Evolutionary conservation across 768 basidiomycete species (phyloP), one percentile per base, ranked within the genome.

Genomic region (Suillus subaureus): DNA sequence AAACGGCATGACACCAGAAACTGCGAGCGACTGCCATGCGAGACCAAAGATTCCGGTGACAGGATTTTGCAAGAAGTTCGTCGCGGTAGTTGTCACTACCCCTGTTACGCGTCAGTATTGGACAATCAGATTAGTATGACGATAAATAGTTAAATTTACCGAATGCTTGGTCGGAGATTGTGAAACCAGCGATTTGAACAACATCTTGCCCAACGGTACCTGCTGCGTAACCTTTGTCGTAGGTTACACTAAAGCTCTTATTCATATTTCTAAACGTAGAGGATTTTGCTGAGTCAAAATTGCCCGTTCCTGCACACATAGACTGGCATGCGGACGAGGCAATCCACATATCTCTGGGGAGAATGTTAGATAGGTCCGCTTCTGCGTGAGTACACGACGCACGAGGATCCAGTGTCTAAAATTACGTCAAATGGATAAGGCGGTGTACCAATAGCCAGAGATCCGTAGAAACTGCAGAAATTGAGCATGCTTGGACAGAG

Each of bases 21-120:
- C 78, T 0, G 92, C 82, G 54, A 93, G 83, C 13, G 82, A 70
- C 31, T 78, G 66, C 74, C 91, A 93, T 0, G 86, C 92, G 52
- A 93, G 84, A 13, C 92, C 92, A 78, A 93, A 80, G 70, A 94
- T 84, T 6, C 92, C 92, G 1, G 87, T 85, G 4, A 87, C 81
- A 3, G 81, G 72, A 3, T 84, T 87, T 61, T 80, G 76, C 28
- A 92, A 75, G 60, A 75, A 75, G 40, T 65, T 12, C 87, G 80
- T 15, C 73, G 78, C 18, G 0, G 72, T 73, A 11, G 72, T 56
- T 4, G 61, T 73, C 5, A 73, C 72, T 16, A 68, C 68, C 4
- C 69, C 67, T 37, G 87, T 78, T 26, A 90, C 79, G 74, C 57
- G 54, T 83, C 77, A 54, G 33, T 43, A n/a, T 55, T 49, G 21